These are phyloP conservation scores for Pneumocystis sp. DNA, from an alignment of 1,139 yeast genomes.

Conservation along the genomic window DNA sequence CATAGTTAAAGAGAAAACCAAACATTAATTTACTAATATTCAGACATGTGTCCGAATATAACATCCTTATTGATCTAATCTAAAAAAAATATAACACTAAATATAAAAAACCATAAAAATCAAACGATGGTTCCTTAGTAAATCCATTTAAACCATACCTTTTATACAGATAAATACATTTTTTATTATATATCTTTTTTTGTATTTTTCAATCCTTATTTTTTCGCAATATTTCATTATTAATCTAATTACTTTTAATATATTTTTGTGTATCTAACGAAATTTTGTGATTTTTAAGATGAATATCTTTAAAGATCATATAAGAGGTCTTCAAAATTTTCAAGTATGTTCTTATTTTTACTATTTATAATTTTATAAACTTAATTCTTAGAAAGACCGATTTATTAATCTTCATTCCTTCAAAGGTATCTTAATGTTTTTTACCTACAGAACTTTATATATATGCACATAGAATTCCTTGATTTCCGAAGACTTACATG, in stretches of 20 bases:
- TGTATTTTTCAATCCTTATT: background rate
- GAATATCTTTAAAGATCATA: background rate
- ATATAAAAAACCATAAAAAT: background rate
- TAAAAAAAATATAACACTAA: too few species aligned
- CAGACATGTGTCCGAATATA: too few species aligned
- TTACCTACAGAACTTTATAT: background rate
- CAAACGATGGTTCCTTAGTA: background rate
- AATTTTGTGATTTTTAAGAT: background rate
- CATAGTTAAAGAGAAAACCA: too few species aligned
- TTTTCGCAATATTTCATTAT: background rate
- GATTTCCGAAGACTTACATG: constrained; percentile 79
- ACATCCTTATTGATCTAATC: too few species aligned
- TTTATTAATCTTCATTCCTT: constrained; percentile 70
- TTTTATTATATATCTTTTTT: background rate
- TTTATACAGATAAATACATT: background rate
- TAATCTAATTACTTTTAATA: background rate
- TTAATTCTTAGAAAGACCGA: constrained; percentile 17
- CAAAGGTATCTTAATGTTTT: constrained; percentile 36
- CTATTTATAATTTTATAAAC: background rate
- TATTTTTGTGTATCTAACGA: background rate
- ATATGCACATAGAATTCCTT: constrained; percentile 34
- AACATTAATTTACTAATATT: too few species aligned
- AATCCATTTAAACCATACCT: background rate
- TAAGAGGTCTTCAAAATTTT: background rate
- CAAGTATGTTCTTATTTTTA: background rate